phyloP scores from a whole-genome alignment of 1,139 yeast genomes.

The Candida frijolesensis region DNA sequence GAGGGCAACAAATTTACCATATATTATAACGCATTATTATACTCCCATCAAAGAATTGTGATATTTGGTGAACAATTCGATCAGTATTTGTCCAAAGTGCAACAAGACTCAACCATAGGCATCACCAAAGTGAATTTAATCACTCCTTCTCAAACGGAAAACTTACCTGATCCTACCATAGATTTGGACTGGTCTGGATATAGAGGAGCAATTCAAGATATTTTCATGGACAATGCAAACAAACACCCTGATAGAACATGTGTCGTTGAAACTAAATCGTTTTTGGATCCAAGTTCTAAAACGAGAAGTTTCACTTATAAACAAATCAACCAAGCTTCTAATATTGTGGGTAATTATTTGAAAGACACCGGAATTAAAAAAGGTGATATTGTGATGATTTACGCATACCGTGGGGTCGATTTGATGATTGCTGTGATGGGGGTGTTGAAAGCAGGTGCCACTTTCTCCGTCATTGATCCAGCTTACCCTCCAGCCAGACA shows the following conservation, averaged over 20 bases:
- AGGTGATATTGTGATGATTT: conserved; percentile 97
- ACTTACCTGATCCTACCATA: conserved; percentile 84
- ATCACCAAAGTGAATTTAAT: conserved; percentile 69
- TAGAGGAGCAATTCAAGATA: conserved; percentile 95
- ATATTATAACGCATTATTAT: conserved; percentile 76
- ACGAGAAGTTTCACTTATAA: conserved; percentile 77
- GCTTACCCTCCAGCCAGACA: conserved; percentile 99
- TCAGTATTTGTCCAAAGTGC: conserved; percentile 45
- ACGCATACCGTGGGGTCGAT: conserved; percentile 97
- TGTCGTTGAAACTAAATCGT: conserved; percentile 87
- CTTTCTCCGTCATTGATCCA: conserved; percentile 97
- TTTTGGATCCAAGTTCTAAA: conserved; percentile 53
- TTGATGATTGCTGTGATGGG: conserved; percentile 97
- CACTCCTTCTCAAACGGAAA: conserved; percentile 58
- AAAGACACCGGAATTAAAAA: conserved; percentile 77
- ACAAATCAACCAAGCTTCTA: conserved; percentile 93
- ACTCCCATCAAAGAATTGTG: conserved; percentile 66
- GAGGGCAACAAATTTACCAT: conserved; percentile 36
- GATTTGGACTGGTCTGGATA: conserved; percentile 90
- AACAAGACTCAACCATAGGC: conserved; percentile 32
- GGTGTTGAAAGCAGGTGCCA: conserved; percentile 96
- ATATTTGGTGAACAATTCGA: conserved; percentile 73
- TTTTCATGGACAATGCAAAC: conserved; percentile 82
- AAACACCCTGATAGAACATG: conserved; percentile 83
- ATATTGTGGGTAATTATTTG: conserved; percentile 87